Evolutionary conservation across 495 filamentous ascomycete species (phyloP), one percentile per base, ranked within the genome.

Genomic region (Elasticomyces elasticus): DNA sequence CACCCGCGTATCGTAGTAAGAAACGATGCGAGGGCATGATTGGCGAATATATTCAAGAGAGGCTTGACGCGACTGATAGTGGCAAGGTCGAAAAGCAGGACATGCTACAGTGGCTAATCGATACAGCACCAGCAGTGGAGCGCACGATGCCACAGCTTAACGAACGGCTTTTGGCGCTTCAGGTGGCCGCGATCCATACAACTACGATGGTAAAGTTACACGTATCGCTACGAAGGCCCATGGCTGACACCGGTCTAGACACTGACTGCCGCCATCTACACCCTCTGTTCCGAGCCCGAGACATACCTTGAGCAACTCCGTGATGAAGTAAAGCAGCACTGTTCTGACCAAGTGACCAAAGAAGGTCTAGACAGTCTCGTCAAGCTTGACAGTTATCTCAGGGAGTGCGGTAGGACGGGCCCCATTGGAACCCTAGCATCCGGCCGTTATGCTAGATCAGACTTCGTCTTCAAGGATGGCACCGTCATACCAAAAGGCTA

Each of bases 1-100:
- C 43, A 24, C 43, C 43, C 5, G 43, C 43, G 12, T 47, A 47
- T 47, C 43, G 43, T 4, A 47, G 43, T 22, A 47, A 47, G 43
- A 47, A 47, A 24, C 11, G 22, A 17, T 47, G 43, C 22, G 43
- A 47, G 43, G 5, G 24, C 5, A 23, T 47, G 43, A 25, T 47
- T 6, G 43, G 43, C 11, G 43, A 17, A 10, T 47, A 47, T 22
- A 47, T 47, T n/a, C 10, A 47, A 17, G 19, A 47, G 24, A 12
- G 43, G 11, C 22, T 47, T 17, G 17, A 25, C 5, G 43, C 43
- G 9, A 47, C 43, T 23, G 24, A 47, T 27, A 10, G 12, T 23
- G 43, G 43, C 5, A 27, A 47, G 22, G 19, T 22, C 9, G 11
- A 47, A 17, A 27, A 17, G 11, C 19, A 47, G 19, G 43, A 47